Base-by-base conservation (phyloP, 108 stramenopile genomes). In the Cyclotella distinguenda region DNA sequence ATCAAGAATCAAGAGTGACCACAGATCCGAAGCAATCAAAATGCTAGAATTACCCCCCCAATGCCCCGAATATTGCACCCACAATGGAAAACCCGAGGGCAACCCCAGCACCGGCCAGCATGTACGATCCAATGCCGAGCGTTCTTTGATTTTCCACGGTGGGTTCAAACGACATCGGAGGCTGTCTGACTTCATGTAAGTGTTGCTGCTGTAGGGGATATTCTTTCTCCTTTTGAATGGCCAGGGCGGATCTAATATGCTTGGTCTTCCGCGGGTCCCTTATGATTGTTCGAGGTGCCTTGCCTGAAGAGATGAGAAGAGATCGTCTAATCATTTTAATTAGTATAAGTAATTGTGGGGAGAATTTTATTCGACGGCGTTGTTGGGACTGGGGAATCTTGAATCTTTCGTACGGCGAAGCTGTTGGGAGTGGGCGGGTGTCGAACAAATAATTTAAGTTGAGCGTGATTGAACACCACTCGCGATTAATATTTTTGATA, bases 41-140 rank as follows among this genome's bases (percentile, higher is more conserved):
- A n/a, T n/a, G n/a, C n/a, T n/a, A n/a, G n/a, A n/a, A n/a, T n/a
- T n/a, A n/a, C n/a, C n/a, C n/a, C n/a, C n/a, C 38, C 1, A 68
- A 16, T 46, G 40, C 66, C 15, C 87, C 87, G 57, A 91, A 81
- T 9, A 91, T 45, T 11, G 70, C 78, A 39, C 87, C 78, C 6
- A 91, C 90, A 11, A 91, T 3, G 51, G 81, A 63, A 26, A 88
- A 78, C 13, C 90, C 90, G 0, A 91, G 10, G 9, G 84, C 72
- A 31, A 91, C 77, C 13, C 90, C 90, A 9, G 74, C 87, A 26
- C 90, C 90, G 16, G 86, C 86, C 19, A 91, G 66, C 52, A 77
- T 68, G 47, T 91, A 91, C 0, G 85, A 86, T 32, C 67, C 90
- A 19, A 91, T 52, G 12, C 84, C 90, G 25, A 87, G 43, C 9